Base-by-base conservation (phyloP, 805 yeast species). In the Citeromyces nyonsensis region DNA sequence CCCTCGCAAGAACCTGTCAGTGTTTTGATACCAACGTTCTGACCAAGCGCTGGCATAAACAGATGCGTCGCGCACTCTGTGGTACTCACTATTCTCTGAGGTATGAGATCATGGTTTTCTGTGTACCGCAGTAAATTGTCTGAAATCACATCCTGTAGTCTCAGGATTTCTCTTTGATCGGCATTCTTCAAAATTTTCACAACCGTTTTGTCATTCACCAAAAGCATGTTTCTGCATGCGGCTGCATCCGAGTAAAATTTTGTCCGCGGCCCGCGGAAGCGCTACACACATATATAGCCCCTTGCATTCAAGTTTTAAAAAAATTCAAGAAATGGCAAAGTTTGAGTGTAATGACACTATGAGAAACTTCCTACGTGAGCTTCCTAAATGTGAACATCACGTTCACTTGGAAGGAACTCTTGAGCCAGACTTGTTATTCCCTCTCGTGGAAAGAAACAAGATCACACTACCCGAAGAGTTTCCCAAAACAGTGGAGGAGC, bases 341-440 rank as follows among this genome's bases (percentile, higher is more conserved):
- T 18, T 18, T 47, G 54, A 54, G 34, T 53, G 63, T 34, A 35
- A 48, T 22, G 45, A 45, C 10, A 51, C 55, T 33, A 61, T 66
- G 61, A 55, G 54, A 34, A 44, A 51, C 36, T 80, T 79, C 51
- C 61, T 80, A 31, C 57, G 52, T 27, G 88, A 76, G 42, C 59
- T 82, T 32, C 94, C 94, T 36, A 82, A 82, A 53, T 81, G 91
- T 58, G 94, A 82, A 51, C 88, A 81, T 49, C 94, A 82, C 48
- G 69, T 81, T 38, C 94, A 82, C 53, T 51, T 82, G 29, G 93
- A 81, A 57, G 94, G 93, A 24, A 79, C 93, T 27, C 52, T 81
- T 35, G 80, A 76, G 38, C 91, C 93, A n/a, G 69, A 69, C 31
- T 61, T 80, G 25, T 57, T 81, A 36, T 77, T 79, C 53, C 67